A percentile compares a stretch with the other conserved stretches of the same genome.
These are phyloP conservation scores for Podosphaera xanthii DNA, from an alignment of 2,329 filamentous ascomycete genomes.

Conservation along the genomic window DNA sequence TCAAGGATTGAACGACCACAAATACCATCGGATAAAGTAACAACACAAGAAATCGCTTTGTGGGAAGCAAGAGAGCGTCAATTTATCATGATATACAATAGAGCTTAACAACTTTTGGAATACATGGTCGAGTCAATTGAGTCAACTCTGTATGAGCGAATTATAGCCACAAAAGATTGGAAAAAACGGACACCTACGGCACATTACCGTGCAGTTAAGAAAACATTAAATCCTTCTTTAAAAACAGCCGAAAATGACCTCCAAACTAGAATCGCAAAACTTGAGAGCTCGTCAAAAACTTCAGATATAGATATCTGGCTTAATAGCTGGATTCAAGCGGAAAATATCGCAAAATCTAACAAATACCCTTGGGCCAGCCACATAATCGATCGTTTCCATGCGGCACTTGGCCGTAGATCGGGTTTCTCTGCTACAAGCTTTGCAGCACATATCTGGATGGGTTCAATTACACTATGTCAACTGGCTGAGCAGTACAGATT, in stretches of 20 bases:
- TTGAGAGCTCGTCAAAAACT: background rate
- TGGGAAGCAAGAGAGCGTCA: background rate
- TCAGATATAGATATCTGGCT: background rate
- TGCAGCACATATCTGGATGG: no score
- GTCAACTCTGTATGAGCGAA: background rate
- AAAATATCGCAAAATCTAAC: background rate
- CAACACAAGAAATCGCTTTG: background rate
- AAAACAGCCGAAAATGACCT: background rate
- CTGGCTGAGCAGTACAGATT: no score
- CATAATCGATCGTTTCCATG: background rate
- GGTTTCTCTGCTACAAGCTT: background rate
- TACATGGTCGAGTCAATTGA: background rate
- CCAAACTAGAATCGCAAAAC: background rate
- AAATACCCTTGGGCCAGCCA: background rate
- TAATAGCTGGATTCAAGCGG: background rate
- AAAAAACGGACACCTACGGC: background rate
- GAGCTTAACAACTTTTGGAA: background rate
- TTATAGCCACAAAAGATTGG: background rate
- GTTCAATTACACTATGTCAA: no score
- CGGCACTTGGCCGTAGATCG: background rate
- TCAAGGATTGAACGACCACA: background rate
- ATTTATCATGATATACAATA: background rate
- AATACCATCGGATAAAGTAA: background rate
- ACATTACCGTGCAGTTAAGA: background rate
- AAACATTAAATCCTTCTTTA: background rate